Conservation (phyloP, 164 flowering plant species). For the Santalum album region DNA sequence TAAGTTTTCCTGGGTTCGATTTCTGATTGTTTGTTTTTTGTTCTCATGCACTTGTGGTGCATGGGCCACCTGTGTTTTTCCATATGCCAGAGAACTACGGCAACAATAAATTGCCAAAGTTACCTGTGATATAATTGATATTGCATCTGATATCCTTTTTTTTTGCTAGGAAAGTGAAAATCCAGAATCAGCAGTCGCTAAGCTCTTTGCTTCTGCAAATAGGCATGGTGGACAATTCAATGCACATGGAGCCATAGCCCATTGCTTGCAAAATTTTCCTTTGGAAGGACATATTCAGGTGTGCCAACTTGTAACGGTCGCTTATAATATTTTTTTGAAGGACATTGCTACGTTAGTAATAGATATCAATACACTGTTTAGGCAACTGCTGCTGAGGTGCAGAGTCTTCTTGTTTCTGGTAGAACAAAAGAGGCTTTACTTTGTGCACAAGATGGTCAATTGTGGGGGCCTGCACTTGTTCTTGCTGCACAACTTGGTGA, state of each 20-base stretch:
- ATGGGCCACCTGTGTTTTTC: too few relatives aligned
- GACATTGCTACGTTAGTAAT: background rate
- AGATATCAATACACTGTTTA: background rate
- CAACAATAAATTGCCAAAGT: too few relatives aligned
- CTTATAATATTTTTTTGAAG: background rate
- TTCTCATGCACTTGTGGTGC: too few relatives aligned
- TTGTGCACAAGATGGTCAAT: slow-evolving; percentile 87
- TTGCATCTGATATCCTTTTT: background rate
- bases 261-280: background rate
- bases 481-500: slow-evolving; percentile 90
- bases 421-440: slow-evolving; percentile 59
- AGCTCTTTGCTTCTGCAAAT: slow-evolving; percentile 21
- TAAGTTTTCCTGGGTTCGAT: too few relatives aligned
- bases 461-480: slow-evolving; percentile 63
- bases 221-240: slow-evolving; percentile 9
- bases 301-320: background rate
- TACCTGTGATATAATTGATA: background rate
- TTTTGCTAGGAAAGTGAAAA: background rate
- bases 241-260: background rate
- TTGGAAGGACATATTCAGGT: background rate
- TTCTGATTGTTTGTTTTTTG: too few relatives aligned
- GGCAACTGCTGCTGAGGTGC: slow-evolving; percentile 4
- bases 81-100: too few relatives aligned
- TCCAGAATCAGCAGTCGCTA: slow-evolving; percentile 9
- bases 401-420: slow-evolving; percentile 4